phyloP scores from a whole-genome alignment of 2,329 filamentous ascomycete species.

The Colletotrichum kahawae region DNA sequence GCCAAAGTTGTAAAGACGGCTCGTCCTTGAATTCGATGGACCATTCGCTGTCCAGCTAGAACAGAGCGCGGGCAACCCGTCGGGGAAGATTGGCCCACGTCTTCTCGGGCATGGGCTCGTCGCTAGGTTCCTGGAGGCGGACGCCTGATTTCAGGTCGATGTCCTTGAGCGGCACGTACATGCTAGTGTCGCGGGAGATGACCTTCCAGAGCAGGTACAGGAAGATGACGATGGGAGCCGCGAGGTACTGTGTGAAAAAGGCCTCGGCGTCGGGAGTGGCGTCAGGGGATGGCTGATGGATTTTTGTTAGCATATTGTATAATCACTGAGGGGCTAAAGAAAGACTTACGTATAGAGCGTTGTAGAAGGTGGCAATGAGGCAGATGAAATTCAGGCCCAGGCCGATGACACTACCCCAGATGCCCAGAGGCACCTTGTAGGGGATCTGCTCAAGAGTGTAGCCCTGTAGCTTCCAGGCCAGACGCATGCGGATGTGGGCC shows the following conservation, averaged over 20 bases:
- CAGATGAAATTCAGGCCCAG: slow-evolving; percentile 70
- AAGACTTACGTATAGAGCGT: slow-evolving; percentile 58
- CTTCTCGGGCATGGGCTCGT: slow-evolving; percentile 34
- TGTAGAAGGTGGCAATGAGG: slow-evolving; percentile 75
- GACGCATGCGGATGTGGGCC: slow-evolving; percentile 69
- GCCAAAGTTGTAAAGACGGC: not conserved
- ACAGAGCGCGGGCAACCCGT: slow-evolving; percentile 37
- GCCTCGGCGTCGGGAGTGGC: slow-evolving; percentile 41
- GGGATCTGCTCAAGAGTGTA: slow-evolving; percentile 54
- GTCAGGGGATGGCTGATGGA: slow-evolving; percentile 34
- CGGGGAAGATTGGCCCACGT: slow-evolving; percentile 40
- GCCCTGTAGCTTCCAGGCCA: slow-evolving; percentile 64
- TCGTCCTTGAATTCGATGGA: not conserved
- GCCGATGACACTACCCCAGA: slow-evolving; percentile 73
- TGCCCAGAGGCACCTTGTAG: slow-evolving; percentile 54
- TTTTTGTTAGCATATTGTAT: slow-evolving; percentile 18
- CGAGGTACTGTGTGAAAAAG: slow-evolving; percentile 67
- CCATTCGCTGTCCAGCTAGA: slow-evolving; percentile 28
- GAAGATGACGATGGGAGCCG: slow-evolving; percentile 57
- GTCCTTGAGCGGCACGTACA: slow-evolving; percentile 60
- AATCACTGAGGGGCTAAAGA: not conserved
- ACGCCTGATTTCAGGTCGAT: slow-evolving; percentile 68
- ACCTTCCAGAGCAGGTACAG: slow-evolving; percentile 73
- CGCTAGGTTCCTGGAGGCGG: slow-evolving; percentile 57
- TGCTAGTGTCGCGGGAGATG: slow-evolving; percentile 55